These are phyloP conservation scores for Bruguiera parviflora DNA, from an alignment of 345 rosid genomes.

Conservation along the genomic window DNA sequence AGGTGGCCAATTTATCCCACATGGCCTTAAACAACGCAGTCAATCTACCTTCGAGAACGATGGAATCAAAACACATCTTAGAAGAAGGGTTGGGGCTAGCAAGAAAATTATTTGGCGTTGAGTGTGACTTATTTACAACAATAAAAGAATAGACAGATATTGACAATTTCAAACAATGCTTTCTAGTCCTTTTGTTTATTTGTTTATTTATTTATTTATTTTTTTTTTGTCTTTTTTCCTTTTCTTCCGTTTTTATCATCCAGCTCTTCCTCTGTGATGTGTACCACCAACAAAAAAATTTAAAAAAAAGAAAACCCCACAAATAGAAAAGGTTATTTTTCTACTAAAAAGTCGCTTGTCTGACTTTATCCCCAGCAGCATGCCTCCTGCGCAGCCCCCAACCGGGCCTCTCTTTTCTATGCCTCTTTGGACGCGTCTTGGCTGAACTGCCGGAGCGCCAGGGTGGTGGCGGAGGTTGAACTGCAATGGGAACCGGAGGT, in stretches of 20 bases:
- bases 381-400: constrained; percentile 63
- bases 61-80: too few species aligned
- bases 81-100: constrained; percentile 10
- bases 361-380: constrained; percentile 40
- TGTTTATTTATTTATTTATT: too few species aligned
- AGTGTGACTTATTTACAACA: constrained; percentile 23
- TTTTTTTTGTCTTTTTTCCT: neutral
- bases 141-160: constrained; percentile 24
- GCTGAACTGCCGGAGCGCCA: constrained; percentile 33
- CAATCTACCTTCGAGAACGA: too few species aligned
- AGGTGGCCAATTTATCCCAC: too few species aligned
- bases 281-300: neutral
- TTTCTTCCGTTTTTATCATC: neutral
- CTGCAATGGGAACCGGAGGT: constrained; percentile 35
- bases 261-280: neutral
- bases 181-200: too few species aligned
- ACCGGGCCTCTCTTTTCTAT: constrained; percentile 42
- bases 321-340: neutral
- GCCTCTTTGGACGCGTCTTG: constrained; percentile 44
- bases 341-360: constrained; percentile 18
- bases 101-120: constrained; percentile 7
- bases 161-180: constrained; percentile 17
- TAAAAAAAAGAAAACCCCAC: neutral
- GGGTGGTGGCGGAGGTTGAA: constrained; percentile 23
- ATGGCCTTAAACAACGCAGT: too few species aligned